Evolutionary conservation across 1,284 basidiomycete species (phyloP), one percentile per base, ranked within the genome.

Genomic region (Pascua sp.): DNA sequence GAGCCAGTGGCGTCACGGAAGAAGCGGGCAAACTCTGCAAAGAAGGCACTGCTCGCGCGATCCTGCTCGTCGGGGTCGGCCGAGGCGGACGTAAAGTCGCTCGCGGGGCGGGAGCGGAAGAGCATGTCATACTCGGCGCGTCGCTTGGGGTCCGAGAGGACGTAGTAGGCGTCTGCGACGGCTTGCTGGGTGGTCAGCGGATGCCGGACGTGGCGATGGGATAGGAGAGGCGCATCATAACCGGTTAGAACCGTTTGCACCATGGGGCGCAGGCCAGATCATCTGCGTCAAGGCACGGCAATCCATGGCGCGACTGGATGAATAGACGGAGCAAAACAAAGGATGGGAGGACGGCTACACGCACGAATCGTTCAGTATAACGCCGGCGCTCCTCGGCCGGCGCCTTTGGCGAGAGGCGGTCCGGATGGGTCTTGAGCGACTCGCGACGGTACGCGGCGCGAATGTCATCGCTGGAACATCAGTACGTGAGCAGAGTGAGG

Each of bases 161-260:
- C 90, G 74, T 93, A 98, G 80, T 97, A 97, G 11, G 94, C 94
- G 78, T 98, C 93, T 50, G 94, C 91, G 59, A 97, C 87, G 12
- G 86, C 86, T 88, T 91, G 70, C 45, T 76, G 49, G 5, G 39
- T 13, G 44, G 44, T 40, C 38, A 7, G 15, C 15, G 42, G 12
- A 17, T 16, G 8, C 8, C 8, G 41, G 48, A 7, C 16, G 24
- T 8, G 39, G 4, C 5, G 49, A 13, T 13, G 44, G 9, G 44
- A 46, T 10, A 17, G 10, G 17, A 11, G 44, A 15, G 13, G 16
- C 7, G n/a, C 15, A 8, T 13, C 15, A 16, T 8, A 43, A 43
- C 15, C 15, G 42, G 38, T 38, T 43, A 47, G 38, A 16, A 15
- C n/a, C n/a, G n/a, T n/a, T n/a, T n/a, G n/a, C n/a, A n/a, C n/a